Conservation (phyloP, 208 protist species). For the Phytomonas serpens region DNA sequence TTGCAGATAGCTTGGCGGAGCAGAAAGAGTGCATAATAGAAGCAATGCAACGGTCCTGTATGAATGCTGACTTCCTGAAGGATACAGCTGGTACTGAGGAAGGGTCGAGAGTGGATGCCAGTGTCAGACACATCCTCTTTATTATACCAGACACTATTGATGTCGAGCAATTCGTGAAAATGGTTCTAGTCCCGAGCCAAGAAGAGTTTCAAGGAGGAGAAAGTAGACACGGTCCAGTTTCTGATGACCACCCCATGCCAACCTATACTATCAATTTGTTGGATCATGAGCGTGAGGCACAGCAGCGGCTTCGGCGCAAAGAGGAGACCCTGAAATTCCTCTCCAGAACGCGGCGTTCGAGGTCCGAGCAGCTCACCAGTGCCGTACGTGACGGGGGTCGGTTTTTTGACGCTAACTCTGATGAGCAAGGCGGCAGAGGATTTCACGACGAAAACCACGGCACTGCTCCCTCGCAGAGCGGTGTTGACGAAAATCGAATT, state of each 20-base stretch:
- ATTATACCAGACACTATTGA: constrained; percentile 56
- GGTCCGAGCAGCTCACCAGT: background rate
- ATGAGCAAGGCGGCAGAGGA: background rate
- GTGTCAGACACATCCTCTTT: constrained; percentile 26
- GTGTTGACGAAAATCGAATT: background rate
- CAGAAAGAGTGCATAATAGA: constrained; percentile 51
- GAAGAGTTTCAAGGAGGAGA: background rate
- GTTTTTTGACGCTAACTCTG: background rate
- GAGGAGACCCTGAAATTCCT: constrained; percentile 28
- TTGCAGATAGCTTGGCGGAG: constrained; percentile 64
- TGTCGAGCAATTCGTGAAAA: constrained; percentile 30
- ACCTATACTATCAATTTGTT: constrained; percentile 30
- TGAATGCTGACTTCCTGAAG: constrained; percentile 1
- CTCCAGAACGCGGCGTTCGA: constrained; percentile 16
- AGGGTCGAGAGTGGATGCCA: background rate
- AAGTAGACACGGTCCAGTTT: background rate
- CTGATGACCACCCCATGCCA: constrained; percentile 2
- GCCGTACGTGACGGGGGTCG: constrained; percentile 9
- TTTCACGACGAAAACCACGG: constrained; percentile 12
- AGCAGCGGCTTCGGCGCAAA: constrained; percentile 22
- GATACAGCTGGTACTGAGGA: background rate
- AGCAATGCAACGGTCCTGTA: constrained; percentile 28
- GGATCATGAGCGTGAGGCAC: constrained; percentile 25
- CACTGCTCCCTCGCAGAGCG: background rate
- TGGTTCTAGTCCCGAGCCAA: constrained; percentile 53